Evolutionary conservation across 2,329 filamentous ascomycete genomes (phyloP).

Genomic region (Phoma sp.): DNA sequence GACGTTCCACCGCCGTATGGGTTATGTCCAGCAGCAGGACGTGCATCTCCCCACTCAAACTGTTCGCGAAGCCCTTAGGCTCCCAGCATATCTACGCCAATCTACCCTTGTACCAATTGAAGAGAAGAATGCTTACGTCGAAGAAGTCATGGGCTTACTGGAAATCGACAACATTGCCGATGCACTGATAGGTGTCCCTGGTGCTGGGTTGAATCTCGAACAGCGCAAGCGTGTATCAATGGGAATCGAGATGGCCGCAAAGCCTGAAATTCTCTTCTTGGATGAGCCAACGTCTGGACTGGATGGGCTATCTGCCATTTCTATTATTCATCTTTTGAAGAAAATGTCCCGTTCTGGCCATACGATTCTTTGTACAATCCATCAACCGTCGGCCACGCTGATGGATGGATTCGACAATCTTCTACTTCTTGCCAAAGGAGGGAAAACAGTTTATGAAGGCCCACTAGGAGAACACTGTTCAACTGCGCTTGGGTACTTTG

Average conservation of each 20-base stretch:
- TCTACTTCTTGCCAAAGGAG: constrained; percentile 67
- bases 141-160: constrained; percentile 34
- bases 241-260: constrained; percentile 53
- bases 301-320: constrained; percentile 82
- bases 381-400: constrained; percentile 89
- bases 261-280: constrained; percentile 26
- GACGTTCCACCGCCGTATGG: constrained; percentile 38
- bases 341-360: constrained; percentile 80
- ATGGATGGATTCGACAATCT: constrained; percentile 87
- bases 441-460: constrained; percentile 78
- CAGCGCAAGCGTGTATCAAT: constrained; percentile 70
- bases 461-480: constrained; percentile 75
- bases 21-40: constrained; percentile 43
- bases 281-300: constrained; percentile 82
- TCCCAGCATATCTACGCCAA: constrained; percentile 39
- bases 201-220: constrained; percentile 50
- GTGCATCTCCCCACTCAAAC: constrained; percentile 34
- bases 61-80: constrained; percentile 37
- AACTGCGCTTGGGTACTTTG: constrained; percentile 64
- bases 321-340: constrained; percentile 81
- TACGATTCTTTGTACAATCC: constrained; percentile 90
- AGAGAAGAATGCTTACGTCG: constrained; percentile 34
- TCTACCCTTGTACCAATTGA: constrained; percentile 18
- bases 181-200: constrained; percentile 16
- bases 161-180: constrained; percentile 31